phyloP scores from a whole-genome alignment of 331 rosid species.

The Rhamnella rubrinervis region DNA sequence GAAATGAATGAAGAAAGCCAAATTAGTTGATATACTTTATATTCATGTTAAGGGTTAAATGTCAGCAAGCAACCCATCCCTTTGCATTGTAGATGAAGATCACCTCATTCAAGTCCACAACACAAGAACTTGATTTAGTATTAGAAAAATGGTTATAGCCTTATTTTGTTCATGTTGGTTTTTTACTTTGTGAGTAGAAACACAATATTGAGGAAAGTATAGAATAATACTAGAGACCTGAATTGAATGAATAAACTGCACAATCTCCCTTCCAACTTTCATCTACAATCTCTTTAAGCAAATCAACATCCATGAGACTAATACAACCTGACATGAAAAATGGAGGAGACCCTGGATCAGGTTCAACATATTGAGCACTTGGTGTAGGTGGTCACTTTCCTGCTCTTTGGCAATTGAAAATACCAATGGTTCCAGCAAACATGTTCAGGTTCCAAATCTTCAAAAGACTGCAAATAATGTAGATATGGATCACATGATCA shows the following conservation, averaged over 20 bases:
- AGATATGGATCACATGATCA: not conserved
- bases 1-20: not conserved
- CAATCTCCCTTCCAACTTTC: slow-evolving; percentile 18
- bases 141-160: not conserved
- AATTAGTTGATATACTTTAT: too few species aligned
- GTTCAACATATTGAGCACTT: slow-evolving; percentile 1
- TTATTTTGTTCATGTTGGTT: not conserved
- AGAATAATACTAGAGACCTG: not conserved
- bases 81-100: slow-evolving; percentile 44
- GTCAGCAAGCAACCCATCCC: slow-evolving; percentile 39
- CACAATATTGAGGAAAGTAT: not conserved
- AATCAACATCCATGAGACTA: slow-evolving; percentile 12
- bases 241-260: slow-evolving; percentile 11
- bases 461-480: slow-evolving; percentile 1
- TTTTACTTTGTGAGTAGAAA: not conserved
- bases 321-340: not conserved
- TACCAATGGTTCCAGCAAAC: slow-evolving; percentile 10
- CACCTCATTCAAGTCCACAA: slow-evolving; percentile 48
- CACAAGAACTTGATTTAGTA: slow-evolving; percentile 43
- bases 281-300: slow-evolving; percentile 2
- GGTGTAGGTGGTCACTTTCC: slow-evolving; percentile 15
- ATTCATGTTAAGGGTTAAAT: slow-evolving; percentile 17
- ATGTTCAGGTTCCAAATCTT: slow-evolving; percentile 27
- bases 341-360: not conserved
- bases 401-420: slow-evolving; percentile 24